These are phyloP conservation scores for Calonectria pseudoturangicola DNA, from an alignment of 2,329 filamentous ascomycete species.

Conservation along the genomic window DNA sequence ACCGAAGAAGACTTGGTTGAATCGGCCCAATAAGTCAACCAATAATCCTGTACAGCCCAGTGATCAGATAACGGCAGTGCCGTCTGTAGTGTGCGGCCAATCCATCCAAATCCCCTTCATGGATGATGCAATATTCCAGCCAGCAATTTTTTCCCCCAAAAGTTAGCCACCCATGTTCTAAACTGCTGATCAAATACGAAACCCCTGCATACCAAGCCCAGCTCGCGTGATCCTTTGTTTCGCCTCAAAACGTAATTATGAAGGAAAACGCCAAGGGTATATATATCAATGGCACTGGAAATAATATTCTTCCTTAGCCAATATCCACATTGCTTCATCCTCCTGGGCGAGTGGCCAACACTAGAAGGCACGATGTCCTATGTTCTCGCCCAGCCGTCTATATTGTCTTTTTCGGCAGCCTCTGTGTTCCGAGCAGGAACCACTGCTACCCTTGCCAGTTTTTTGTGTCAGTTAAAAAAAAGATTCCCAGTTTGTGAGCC, in stretches of 20 bases:
- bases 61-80: not conserved
- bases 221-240: constrained; percentile 23
- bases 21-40: too few species aligned
- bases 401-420: not conserved
- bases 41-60: not conserved
- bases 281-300: not conserved
- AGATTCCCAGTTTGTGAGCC: not conserved
- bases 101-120: not conserved
- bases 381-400: not conserved
- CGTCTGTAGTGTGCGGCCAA: not conserved
- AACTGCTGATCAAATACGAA: not conserved
- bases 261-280: not conserved
- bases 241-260: not conserved
- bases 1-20: not conserved
- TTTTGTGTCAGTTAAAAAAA: not conserved
- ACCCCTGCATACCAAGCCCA: constrained; percentile 18
- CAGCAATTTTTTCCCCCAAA: constrained; percentile 1
- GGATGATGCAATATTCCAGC: not conserved
- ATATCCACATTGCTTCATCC: constrained; percentile 1
- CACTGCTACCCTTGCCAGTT: not conserved
- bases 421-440: not conserved
- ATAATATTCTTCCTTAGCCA: not conserved
- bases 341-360: not conserved
- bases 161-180: constrained; percentile 13
- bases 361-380: not conserved